These are phyloP conservation scores for Botryobasidium botryosum DNA, from an alignment of 768 basidiomycete genomes.

Conservation along the genomic window DNA sequence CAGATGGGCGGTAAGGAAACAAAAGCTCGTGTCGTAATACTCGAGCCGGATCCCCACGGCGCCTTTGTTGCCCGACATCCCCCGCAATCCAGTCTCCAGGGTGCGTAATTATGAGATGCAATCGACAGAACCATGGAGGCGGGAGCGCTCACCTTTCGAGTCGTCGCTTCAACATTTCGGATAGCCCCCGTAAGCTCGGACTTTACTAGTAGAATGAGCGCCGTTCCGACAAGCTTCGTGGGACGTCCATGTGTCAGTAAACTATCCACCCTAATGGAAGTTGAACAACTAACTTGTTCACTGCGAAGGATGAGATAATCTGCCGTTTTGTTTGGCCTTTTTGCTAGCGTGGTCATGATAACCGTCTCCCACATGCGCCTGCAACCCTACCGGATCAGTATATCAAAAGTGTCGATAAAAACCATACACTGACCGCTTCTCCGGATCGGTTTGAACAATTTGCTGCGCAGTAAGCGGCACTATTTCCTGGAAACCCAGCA, in stretches of 20 bases:
- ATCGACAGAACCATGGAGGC: slow-evolving; percentile 14
- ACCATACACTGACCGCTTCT: slow-evolving; percentile 43
- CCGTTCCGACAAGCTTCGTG: slow-evolving; percentile 79
- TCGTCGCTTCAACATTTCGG: slow-evolving; percentile 80
- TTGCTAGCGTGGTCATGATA: slow-evolving; percentile 63
- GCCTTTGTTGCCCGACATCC: slow-evolving; percentile 96
- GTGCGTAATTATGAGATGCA: neutral
- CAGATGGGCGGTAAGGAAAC: slow-evolving; percentile 89
- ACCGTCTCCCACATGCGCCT: slow-evolving; percentile 79
- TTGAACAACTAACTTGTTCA: slow-evolving; percentile 49
- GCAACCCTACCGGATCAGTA: slow-evolving; percentile 4
- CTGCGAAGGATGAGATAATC: slow-evolving; percentile 79
- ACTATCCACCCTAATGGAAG: neutral
- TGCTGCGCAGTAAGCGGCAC: slow-evolving; percentile 96
- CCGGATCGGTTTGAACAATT: slow-evolving; percentile 89
- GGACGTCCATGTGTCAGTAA: slow-evolving; percentile 4
- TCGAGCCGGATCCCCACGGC: slow-evolving; percentile 89
- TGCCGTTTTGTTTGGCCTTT: slow-evolving; percentile 43
- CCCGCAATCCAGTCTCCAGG: slow-evolving; percentile 30
- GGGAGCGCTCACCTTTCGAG: slow-evolving; percentile 64
- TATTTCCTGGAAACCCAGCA: slow-evolving; percentile 38
- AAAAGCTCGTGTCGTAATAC: slow-evolving; percentile 79
- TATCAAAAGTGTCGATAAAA: neutral
- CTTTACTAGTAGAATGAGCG: slow-evolving; percentile 72
- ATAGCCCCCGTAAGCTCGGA: slow-evolving; percentile 59